A percentile compares a stretch with the other conserved stretches of the same genome.
These are phyloP conservation scores for Bassia scoparia DNA, from an alignment of 148 eudicot genomes.

Conservation along the genomic window DNA sequence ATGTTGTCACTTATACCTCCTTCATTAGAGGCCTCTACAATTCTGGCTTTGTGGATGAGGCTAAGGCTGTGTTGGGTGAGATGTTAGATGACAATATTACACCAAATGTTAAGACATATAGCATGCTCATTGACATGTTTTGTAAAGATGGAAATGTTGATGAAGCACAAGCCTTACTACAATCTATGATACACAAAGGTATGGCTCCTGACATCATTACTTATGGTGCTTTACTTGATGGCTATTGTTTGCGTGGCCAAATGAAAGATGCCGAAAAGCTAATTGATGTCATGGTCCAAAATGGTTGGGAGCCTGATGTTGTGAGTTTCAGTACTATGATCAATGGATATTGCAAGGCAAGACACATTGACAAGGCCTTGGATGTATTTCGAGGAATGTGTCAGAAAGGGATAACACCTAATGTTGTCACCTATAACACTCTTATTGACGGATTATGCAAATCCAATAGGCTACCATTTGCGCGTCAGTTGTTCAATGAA, in stretches of 20 bases:
- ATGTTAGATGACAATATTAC: conserved; percentile 13
- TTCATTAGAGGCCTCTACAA: conserved; percentile 17
- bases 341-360: conserved; percentile 13
- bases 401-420: conserved; percentile 2
- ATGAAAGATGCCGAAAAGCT: conserved; percentile 7
- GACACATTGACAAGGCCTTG: conserved; percentile 12
- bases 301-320: not conserved
- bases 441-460: conserved; percentile 21
- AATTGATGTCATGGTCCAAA: not conserved
- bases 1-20: conserved; percentile 19
- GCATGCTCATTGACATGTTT: conserved; percentile 20
- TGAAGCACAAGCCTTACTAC: conserved; percentile 1
- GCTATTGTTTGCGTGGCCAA: conserved; percentile 23
- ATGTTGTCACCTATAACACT: conserved; percentile 4
- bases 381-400: not conserved
- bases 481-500: not conserved
- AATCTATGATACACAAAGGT: not conserved
- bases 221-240: conserved; percentile 17
- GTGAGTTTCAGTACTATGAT: conserved; percentile 12
- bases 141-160: conserved; percentile 15
- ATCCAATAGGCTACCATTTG: not conserved
- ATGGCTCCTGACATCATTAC: not conserved
- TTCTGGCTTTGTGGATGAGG: conserved; percentile 5
- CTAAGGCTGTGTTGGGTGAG: not conserved
- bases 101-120: not conserved